Evolutionary conservation across 2,329 filamentous ascomycete genomes (phyloP), one percentile per base, ranked within the genome.

Genomic region (Fusarium coffeatum): DNA sequence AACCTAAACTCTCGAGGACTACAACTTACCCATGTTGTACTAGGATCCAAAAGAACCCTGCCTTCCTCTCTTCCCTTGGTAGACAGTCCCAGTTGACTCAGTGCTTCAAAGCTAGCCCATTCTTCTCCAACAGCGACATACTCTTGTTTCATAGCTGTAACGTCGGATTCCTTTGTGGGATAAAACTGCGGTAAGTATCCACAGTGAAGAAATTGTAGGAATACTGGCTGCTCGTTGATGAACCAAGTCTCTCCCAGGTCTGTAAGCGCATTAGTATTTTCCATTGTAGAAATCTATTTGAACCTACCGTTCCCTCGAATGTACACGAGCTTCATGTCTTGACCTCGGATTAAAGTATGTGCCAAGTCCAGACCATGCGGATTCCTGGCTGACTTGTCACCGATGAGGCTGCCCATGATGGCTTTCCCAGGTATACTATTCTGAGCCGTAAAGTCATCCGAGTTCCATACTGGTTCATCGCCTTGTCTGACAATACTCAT

Each of bases 241-340:
- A 70, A 70, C 67, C 67, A 70, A 0, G 67, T 70, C 9, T 70
- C 67, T 5, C 66, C 67, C 5, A 70, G 20, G 2, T 54, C 67
- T 69, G 8, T 8, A 1, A 7, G 2, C 4, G 5, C 1, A 12
- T 70, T 1, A 70, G 67, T 5, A 20, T 13, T 6, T 37, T 6
- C 10, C 13, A 0, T 1, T 7, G 0, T 3, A 3, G 4, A 13
- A 1, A 9, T 3, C 1, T 4, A 3, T 9, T 3, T 3, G 1
- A 11, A 23, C 67, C 6, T 51, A 70, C 67, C 57, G 11, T 51
- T 70, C 0, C 67, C 66, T 11, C 67, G 57, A 10, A 70, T 28
- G 11, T 70, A 70, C 2, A 70, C 48, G 1, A 70, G 37, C 4
- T 56, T 45, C 32, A 62, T 32, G 16, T 25, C 23, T 4, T 40